phyloP scores from a whole-genome alignment of 192 early-diverging fungal species.

The Cetraspora pellucida region DNA sequence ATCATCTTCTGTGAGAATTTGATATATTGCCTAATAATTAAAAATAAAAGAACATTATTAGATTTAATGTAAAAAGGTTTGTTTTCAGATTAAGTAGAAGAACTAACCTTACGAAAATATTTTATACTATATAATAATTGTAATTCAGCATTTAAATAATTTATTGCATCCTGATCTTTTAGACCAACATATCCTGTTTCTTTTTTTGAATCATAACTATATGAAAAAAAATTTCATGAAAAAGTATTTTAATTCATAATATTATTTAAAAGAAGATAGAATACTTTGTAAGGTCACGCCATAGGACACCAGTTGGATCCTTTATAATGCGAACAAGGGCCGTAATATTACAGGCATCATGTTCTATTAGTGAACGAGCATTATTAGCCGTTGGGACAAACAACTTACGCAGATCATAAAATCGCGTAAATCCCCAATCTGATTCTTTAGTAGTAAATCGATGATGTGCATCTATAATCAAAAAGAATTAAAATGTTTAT shows the following conservation, averaged over 20 bases:
- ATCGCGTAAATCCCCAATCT: constrained; percentile 96
- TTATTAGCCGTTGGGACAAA: constrained; percentile 40
- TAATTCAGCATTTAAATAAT: constrained; percentile 98
- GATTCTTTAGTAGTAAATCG: constrained; percentile 78
- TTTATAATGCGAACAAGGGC: no score
- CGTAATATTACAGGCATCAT: constrained; percentile 65
- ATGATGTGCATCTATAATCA: constrained; percentile 64
- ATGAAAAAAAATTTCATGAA: constrained; percentile 18
- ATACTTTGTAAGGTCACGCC: constrained; percentile 91
- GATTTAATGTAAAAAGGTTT: no score
- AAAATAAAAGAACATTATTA: no score
- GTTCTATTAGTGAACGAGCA: constrained; percentile 64
- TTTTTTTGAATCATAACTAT: constrained; percentile 85
- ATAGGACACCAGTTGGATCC: constrained; percentile 89
- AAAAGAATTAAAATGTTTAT: no score
- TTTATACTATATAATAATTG: constrained; percentile 95
- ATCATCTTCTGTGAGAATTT: constrained; percentile 89
- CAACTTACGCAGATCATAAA: constrained; percentile 61
- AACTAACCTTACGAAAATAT: constrained; percentile 77
- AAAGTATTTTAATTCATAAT: neutral
- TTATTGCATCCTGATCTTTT: constrained; percentile 96
- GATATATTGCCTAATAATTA: constrained; percentile 69
- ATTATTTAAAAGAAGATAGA: constrained; percentile 9
- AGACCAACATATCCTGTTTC: constrained; percentile 92
- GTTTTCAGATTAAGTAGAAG: no score